These are phyloP conservation scores for Candida sanyaensis DNA, from an alignment of 1,139 yeast genomes.

Conservation along the genomic window DNA sequence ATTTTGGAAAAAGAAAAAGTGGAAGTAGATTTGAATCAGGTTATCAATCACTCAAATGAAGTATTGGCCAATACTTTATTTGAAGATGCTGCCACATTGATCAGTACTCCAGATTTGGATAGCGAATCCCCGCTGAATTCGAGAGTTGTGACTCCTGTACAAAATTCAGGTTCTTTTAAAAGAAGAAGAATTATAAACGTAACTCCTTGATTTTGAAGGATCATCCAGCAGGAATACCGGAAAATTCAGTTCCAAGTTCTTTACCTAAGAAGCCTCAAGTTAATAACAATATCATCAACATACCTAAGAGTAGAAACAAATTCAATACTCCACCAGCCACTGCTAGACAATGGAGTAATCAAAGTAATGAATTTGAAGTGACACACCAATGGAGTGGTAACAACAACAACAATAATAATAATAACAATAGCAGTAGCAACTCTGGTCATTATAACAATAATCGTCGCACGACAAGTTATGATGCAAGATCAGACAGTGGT, in stretches of 20 bases:
- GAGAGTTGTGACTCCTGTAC: conserved; percentile 16
- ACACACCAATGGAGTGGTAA: conserved; percentile 5
- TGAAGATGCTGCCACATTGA: conserved; percentile 34
- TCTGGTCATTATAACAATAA: conserved; percentile 11
- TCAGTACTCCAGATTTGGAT: conserved; percentile 26
- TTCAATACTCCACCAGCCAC: conserved; percentile 8
- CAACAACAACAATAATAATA: conserved; percentile 5
- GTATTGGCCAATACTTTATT: conserved; percentile 34
- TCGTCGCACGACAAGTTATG: conserved; percentile 3
- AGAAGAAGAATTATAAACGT: conserved; percentile 32
- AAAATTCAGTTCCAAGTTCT: conserved; percentile 6
- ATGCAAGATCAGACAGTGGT: conserved; percentile 9
- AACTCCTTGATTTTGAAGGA: conserved; percentile 18
- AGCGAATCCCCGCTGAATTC: conserved; percentile 11
- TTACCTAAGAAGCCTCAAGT: conserved; percentile 23
- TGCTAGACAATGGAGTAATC: conserved; percentile 10
- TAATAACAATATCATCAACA: conserved; percentile 16
- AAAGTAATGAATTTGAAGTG: conserved; percentile 10
- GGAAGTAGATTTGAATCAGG: conserved; percentile 35
- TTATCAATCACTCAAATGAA: conserved; percentile 37
- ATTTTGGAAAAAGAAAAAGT: conserved; percentile 28
- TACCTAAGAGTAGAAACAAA: conserved; percentile 10
- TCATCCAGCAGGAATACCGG: neutral
- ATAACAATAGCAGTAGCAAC: conserved; percentile 7
- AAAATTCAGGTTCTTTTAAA: conserved; percentile 28